phyloP scores from a whole-genome alignment of 1,284 basidiomycete species.

The Pyrrhoderma noxium region DNA sequence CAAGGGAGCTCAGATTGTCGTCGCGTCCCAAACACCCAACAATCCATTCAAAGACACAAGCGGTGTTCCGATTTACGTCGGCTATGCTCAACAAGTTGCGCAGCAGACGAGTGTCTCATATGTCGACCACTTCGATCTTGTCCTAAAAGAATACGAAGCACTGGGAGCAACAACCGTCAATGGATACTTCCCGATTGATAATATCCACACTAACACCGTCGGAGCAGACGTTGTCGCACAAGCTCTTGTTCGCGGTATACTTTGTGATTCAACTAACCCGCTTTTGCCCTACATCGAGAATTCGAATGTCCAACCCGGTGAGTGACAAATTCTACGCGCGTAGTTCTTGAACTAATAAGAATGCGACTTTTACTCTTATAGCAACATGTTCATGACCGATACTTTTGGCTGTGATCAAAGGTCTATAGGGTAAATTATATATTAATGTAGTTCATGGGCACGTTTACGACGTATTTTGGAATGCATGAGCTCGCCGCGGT shows the following conservation, averaged over 20 bases:
- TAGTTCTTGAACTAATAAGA: too few species aligned
- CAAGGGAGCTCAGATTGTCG: conserved; percentile 22
- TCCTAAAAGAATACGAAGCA: conserved; percentile 18
- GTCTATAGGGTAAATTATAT: too few species aligned
- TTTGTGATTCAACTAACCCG: conserved; percentile 5
- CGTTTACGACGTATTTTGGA: too few species aligned
- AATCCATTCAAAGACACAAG: conserved; percentile 20
- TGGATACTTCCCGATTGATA: conserved; percentile 18
- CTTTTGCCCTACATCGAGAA: background rate
- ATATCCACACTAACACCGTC: conserved; percentile 13
- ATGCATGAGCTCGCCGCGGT: too few species aligned
- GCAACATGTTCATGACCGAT: too few species aligned
- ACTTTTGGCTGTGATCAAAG: too few species aligned
- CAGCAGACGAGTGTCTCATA: conserved; percentile 19
- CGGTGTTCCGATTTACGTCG: conserved; percentile 20
- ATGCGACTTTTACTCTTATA: too few species aligned
- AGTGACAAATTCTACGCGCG: background rate
- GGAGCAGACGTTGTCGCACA: conserved; percentile 17
- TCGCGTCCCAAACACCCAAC: conserved; percentile 23
- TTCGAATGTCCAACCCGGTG: conserved; percentile 1
- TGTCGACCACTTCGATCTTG: conserved; percentile 21
- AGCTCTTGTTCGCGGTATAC: conserved; percentile 17
- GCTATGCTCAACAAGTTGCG: conserved; percentile 20
- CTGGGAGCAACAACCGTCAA: conserved; percentile 19
- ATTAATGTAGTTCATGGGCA: too few species aligned